Evolutionary conservation across 345 rosid species (phyloP).

Genomic region (Clarkia xantiana): DNA sequence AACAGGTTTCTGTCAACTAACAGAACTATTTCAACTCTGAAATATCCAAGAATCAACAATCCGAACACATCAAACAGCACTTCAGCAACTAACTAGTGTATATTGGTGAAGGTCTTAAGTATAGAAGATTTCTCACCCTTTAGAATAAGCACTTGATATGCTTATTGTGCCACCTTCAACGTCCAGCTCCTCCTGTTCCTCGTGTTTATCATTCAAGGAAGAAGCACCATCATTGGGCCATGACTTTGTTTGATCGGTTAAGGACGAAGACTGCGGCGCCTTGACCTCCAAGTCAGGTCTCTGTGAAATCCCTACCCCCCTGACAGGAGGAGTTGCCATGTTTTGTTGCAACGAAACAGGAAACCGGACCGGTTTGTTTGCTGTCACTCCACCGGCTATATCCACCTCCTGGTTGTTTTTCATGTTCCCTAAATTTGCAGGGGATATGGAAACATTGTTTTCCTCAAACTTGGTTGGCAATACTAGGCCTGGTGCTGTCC

Average conservation of each 20-base stretch:
- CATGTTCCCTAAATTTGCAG: slow-evolving; percentile 10
- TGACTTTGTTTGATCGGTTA: slow-evolving; percentile 14
- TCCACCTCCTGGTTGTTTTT: slow-evolving; percentile 31
- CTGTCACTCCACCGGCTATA: slow-evolving; percentile 8
- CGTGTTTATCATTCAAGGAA: slow-evolving; percentile 27
- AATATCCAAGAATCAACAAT: neutral
- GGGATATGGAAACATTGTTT: slow-evolving; percentile 24
- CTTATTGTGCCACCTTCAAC: slow-evolving; percentile 66
- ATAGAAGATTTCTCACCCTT: slow-evolving; percentile 37
- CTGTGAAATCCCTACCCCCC: slow-evolving; percentile 19
- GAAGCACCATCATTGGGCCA: slow-evolving; percentile 17
- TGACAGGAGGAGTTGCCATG: slow-evolving; percentile 24
- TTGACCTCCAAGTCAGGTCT: slow-evolving; percentile 17
- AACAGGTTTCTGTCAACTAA: neutral
- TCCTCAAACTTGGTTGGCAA: slow-evolving; percentile 44
- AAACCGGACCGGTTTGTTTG: slow-evolving; percentile 30
- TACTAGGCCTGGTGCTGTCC: slow-evolving; percentile 19
- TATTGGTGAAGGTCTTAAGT: neutral
- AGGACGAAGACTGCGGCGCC: slow-evolving; percentile 21
- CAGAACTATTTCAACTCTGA: neutral
- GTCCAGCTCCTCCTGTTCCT: slow-evolving; percentile 37
- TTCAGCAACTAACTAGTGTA: neutral
- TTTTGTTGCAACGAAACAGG: slow-evolving; percentile 53
- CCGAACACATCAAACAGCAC: neutral
- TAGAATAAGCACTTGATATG: slow-evolving; percentile 76